phyloP scores from a whole-genome alignment of 129 eudicot species.

The Artemisia argyi region DNA sequence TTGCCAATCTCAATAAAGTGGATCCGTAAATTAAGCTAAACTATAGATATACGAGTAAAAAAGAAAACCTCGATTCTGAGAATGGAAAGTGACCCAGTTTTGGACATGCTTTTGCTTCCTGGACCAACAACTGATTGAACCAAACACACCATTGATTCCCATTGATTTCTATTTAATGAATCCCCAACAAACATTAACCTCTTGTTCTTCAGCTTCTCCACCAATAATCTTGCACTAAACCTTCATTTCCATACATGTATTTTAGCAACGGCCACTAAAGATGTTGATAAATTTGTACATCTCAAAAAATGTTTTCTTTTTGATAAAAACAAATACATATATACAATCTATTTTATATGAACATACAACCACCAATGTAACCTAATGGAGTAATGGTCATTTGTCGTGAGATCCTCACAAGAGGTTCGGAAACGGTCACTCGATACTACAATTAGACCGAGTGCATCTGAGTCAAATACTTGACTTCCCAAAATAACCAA shows the following conservation, averaged over 20 bases:
- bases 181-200: slow-evolving; percentile 49
- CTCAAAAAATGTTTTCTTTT: no score
- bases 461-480: no score
- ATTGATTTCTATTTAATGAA: slow-evolving; percentile 44
- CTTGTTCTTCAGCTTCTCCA: slow-evolving; percentile 41
- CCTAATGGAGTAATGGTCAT: no score
- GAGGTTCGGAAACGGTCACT: no score
- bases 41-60: background rate
- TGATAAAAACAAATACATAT: no score
- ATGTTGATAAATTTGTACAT: no score
- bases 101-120: slow-evolving; percentile 65
- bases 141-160: slow-evolving; percentile 49
- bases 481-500: no score
- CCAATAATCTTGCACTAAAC: slow-evolving; percentile 32
- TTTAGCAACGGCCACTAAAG: no score
- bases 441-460: no score
- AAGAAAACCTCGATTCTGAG: slow-evolving; percentile 68
- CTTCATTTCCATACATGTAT: slow-evolving; percentile 16
- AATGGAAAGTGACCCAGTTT: slow-evolving; percentile 70
- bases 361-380: no score
- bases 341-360: no score
- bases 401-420: no score
- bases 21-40: background rate
- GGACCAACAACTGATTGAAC: slow-evolving; percentile 47
- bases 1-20: slow-evolving; percentile 14